Base-by-base conservation (phyloP, 257 asterid genomes). In the Lavandula angustifolia region DNA sequence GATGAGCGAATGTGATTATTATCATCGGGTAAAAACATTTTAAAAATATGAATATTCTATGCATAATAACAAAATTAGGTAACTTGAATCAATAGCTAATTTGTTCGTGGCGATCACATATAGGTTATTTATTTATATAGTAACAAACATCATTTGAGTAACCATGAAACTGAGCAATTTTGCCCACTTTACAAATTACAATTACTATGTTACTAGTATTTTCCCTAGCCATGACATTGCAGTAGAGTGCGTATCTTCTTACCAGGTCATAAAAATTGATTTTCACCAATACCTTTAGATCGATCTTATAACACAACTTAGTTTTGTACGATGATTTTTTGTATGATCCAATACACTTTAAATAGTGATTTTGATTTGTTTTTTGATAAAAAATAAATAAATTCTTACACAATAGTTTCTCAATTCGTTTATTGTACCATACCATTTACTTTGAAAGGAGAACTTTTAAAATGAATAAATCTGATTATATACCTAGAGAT, bases 391-490 rank as follows among this genome's bases (percentile, higher is more conserved):
- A 22, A 22, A 22, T 0, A 22, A 22, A 22, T 0, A 22, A 22
- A 22, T 22, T 22, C 27, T 22, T 22, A 22, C 27, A 22, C 27
- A 22, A 31, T 10, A 8, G 6, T 14, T 27, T 74, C 13, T 69
- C 64, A 32, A 41, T 60, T 55, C 34, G 47, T 62, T 35, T 50
- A 47, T 13, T 16, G 50, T 33, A 41, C 31, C 27, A 41, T 40
- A 41, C 65, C 69, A 69, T 66, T 76, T 60, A 70, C 65, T 65
- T 54, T 50, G 11, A 59, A 47, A 35, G 62, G 13, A 37, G 34
- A 37, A 71, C 37, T 66, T 66, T 35, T 37, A 22, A 40, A 71
- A 44, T 42, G 61, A 62, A 63, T 62, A 67, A 67, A 72, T 76
- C 38, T 57, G 27, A 68, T 72, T 43, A 53, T 76, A 76, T 61